Conservation (phyloP, 2,329 filamentous ascomycete genomes). For the Ophiostoma quercus region DNA sequence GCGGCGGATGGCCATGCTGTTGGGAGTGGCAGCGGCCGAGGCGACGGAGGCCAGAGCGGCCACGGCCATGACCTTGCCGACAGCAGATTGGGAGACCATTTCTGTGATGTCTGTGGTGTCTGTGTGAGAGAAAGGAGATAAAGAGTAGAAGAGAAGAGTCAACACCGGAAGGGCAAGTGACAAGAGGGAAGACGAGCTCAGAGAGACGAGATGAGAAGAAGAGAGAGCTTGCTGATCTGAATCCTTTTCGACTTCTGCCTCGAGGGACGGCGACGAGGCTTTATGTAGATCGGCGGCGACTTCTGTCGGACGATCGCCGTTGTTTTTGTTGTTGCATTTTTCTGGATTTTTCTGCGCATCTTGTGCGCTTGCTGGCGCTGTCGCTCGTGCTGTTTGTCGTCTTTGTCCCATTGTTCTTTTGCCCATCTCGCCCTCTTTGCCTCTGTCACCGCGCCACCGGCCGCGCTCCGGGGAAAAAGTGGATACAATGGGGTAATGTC, state of each 20-base stretch:
- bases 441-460: not conserved
- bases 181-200: not conserved
- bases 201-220: not conserved
- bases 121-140: not conserved
- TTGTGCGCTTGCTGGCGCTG: not conserved
- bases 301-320: not conserved
- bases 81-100: constrained; percentile 7
- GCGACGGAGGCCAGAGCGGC: not conserved
- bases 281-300: constrained; percentile 8
- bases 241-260: not conserved
- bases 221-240: not conserved
- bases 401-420: not conserved
- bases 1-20: not conserved
- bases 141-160: not conserved
- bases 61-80: constrained; percentile 12
- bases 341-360: not conserved
- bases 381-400: not conserved
- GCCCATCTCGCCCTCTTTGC: not conserved
- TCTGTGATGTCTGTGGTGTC: not conserved
- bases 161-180: not conserved
- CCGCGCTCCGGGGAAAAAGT: constrained; percentile 10
- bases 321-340: not conserved
- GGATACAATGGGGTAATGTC: not conserved
- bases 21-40: not conserved
- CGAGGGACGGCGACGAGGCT: not conserved